These are phyloP conservation scores for Galerina marginata DNA, from an alignment of 768 basidiomycete genomes.

Conservation along the genomic window DNA sequence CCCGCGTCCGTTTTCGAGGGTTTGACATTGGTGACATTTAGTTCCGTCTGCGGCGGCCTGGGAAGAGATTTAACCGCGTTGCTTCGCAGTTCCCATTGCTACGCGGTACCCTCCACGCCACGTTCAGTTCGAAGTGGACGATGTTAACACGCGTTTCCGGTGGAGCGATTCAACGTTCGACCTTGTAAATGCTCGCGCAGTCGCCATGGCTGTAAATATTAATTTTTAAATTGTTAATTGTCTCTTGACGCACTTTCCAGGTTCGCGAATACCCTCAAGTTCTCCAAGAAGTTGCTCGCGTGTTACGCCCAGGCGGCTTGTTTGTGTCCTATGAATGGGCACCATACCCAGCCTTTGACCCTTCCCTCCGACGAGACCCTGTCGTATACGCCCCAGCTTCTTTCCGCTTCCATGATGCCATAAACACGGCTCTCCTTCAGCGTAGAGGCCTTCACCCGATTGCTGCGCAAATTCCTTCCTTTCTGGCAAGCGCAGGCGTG, in stretches of 20 bases:
- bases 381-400: conserved; percentile 45
- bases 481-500: conserved; percentile 38
- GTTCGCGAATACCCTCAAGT: conserved; percentile 57
- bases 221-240: not conserved
- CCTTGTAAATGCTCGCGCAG: conserved; percentile 66
- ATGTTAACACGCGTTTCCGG: conserved; percentile 57
- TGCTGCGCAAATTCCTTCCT: conserved; percentile 40
- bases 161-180: conserved; percentile 65
- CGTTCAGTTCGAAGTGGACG: conserved; percentile 69
- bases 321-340: conserved; percentile 71
- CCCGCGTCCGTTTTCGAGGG: conserved; percentile 67
- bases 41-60: not conserved
- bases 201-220: conserved; percentile 63
- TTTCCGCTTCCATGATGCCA: conserved; percentile 40
- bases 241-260: conserved; percentile 37
- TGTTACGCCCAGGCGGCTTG: conserved; percentile 74
- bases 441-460: conserved; percentile 43
- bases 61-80: not conserved
- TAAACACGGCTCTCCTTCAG: conserved; percentile 38
- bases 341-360: conserved; percentile 33
- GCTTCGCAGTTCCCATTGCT: conserved; percentile 66
- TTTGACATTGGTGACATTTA: conserved; percentile 70
- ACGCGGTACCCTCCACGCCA: conserved; percentile 65
- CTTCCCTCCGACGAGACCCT: conserved; percentile 40
- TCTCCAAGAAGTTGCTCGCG: conserved; percentile 62